Conservation (phyloP, 345 rosid species). For the Psidium guajava region DNA sequence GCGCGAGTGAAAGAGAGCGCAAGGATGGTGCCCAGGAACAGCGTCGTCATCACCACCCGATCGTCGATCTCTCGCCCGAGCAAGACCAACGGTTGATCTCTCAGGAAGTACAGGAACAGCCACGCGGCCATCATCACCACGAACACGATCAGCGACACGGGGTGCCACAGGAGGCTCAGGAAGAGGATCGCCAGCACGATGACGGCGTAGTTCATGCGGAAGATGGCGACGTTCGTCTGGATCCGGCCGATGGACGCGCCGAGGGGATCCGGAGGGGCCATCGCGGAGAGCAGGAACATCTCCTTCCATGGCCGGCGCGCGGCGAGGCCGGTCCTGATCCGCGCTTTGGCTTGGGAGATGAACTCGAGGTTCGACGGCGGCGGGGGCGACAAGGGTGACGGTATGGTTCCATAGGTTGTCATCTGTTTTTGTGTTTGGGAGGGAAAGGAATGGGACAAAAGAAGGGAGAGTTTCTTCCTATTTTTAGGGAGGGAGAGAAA, state of each 20-base stretch:
- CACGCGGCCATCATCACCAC: conserved; percentile 28
- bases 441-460: background rate
- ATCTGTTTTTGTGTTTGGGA: background rate
- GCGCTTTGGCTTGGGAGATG: conserved; percentile 26
- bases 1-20: conserved; percentile 28
- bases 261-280: conserved; percentile 24
- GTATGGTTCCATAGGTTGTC: conserved; percentile 8
- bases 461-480: background rate
- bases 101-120: conserved; percentile 43
- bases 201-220: conserved; percentile 35
- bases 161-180: conserved; percentile 49
- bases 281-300: conserved; percentile 24
- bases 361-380: conserved; percentile 11
- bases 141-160: conserved; percentile 32
- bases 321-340: conserved; percentile 23
- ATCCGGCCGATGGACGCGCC: conserved; percentile 16
- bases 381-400: conserved; percentile 40
- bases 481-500: background rate
- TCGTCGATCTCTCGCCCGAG: conserved; percentile 29
- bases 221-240: conserved; percentile 19
- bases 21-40: conserved; percentile 24
- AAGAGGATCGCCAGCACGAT: conserved; percentile 22
- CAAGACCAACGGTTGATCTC: conserved; percentile 29
- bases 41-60: conserved; percentile 14
- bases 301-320: conserved; percentile 47